These are phyloP conservation scores for Ailanthus altissimus DNA, from an alignment of 345 rosid species.

Conservation along the genomic window DNA sequence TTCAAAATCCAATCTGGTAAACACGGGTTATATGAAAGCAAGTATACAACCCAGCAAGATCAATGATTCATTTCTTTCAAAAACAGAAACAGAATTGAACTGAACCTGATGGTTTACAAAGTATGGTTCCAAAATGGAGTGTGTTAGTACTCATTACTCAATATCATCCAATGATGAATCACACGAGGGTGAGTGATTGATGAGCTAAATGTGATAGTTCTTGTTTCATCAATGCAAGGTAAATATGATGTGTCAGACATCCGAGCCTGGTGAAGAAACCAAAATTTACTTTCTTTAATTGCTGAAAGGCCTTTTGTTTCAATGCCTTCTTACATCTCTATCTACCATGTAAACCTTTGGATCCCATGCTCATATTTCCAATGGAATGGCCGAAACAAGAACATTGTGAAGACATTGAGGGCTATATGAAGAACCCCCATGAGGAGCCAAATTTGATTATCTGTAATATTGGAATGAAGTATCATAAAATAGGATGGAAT, in stretches of 20 bases:
- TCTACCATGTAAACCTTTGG: constrained; percentile 96
- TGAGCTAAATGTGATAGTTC: not conserved
- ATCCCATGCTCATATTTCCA: constrained; percentile 86
- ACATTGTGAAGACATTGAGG: constrained; percentile 67
- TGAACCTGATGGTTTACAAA: not conserved
- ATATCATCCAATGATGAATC: not conserved
- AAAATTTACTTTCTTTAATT: not conserved
- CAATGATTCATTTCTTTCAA: not conserved
- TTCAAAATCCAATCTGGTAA: too few relatives aligned
- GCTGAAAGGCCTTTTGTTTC: not conserved
- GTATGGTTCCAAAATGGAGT: not conserved
- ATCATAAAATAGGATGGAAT: constrained; percentile 71
- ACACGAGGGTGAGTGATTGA: not conserved
- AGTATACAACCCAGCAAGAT: not conserved
- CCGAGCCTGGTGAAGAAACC: not conserved
- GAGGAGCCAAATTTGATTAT: constrained; percentile 46
- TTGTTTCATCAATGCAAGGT: not conserved
- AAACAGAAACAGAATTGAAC: not conserved
- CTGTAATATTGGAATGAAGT: constrained; percentile 49
- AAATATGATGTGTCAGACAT: not conserved
- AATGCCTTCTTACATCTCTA: constrained; percentile 9
- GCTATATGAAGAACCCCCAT: constrained; percentile 47
- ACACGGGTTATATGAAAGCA: not conserved
- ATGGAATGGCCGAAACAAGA: constrained; percentile 72
- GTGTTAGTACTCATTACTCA: not conserved